Evolutionary conservation across 2,329 filamentous ascomycete species (phyloP).

Genomic region (Colletotrichum orchidophilum): DNA sequence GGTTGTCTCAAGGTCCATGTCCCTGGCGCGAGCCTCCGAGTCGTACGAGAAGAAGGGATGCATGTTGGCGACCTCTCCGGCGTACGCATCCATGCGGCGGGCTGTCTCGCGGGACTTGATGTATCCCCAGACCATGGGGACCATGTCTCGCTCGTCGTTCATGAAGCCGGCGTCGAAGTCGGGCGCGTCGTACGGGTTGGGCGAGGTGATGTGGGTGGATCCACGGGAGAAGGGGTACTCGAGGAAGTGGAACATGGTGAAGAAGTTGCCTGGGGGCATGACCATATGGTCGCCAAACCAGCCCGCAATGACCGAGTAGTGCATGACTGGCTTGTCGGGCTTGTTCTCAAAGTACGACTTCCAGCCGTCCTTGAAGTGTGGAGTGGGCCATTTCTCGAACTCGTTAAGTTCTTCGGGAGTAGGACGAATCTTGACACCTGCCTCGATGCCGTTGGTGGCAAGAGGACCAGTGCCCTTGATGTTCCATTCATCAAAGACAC

Average conservation of each 20-base stretch:
- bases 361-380: conserved; percentile 79
- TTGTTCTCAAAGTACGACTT: conserved; percentile 86
- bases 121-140: conserved; percentile 85
- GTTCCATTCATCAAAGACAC: conserved; percentile 81
- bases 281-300: conserved; percentile 71
- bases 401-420: conserved; percentile 72
- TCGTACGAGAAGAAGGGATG: conserved; percentile 80
- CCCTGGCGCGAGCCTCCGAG: conserved; percentile 73
- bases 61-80: conserved; percentile 74
- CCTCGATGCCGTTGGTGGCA: conserved; percentile 82
- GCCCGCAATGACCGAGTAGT: conserved; percentile 80
- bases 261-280: conserved; percentile 80
- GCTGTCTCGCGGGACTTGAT: conserved; percentile 85
- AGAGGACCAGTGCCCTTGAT: conserved; percentile 81
- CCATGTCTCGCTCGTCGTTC: conserved; percentile 88
- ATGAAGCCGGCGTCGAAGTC: conserved; percentile 87
- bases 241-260: conserved; percentile 85
- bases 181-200: conserved; percentile 77
- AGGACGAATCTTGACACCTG: conserved; percentile 81
- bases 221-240: conserved; percentile 82
- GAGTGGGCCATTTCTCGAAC: conserved; percentile 78
- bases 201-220: conserved; percentile 74
- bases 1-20: conserved; percentile 80
- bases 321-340: conserved; percentile 88
- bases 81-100: conserved; percentile 79